Evolutionary conservation across 2,329 filamentous ascomycete genomes (phyloP).

Genomic region (Fusarium penzigii): DNA sequence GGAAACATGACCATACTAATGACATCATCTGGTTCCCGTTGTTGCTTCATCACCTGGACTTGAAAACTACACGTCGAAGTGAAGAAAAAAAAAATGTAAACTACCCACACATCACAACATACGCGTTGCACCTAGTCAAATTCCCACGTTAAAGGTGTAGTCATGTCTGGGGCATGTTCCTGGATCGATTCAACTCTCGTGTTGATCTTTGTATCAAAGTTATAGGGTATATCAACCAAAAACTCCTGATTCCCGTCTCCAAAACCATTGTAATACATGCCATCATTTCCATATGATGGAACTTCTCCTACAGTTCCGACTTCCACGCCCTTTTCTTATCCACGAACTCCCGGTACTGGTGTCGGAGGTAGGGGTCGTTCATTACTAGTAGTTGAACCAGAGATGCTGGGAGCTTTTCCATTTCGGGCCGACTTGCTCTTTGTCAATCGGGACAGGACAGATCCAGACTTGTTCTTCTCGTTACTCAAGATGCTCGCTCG

Average conservation of each 20-base stretch:
- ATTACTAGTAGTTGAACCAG: conserved; percentile 35
- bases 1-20: too few relatives aligned
- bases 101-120: too few relatives aligned
- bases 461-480: conserved; percentile 37
- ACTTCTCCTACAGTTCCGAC: neutral
- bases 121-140: too few relatives aligned
- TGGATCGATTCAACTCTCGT: neutral
- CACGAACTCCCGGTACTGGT: conserved; percentile 8
- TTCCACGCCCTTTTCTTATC: neutral
- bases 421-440: conserved; percentile 30
- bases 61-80: too few relatives aligned
- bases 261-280: neutral
- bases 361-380: conserved; percentile 27
- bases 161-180: neutral
- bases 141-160: too few relatives aligned
- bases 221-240: conserved; percentile 20
- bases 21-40: too few relatives aligned
- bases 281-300: too few relatives aligned
- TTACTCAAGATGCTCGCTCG: conserved; percentile 33
- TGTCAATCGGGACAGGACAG: conserved; percentile 38
- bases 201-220: neutral
- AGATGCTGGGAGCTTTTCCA: conserved; percentile 35
- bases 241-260: conserved; percentile 16
- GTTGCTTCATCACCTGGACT: too few relatives aligned
- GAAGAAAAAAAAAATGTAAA: too few relatives aligned